Evolutionary conservation across 371 early-diverging fungal species (phyloP).

Genomic region (Mucor circinelloides): DNA sequence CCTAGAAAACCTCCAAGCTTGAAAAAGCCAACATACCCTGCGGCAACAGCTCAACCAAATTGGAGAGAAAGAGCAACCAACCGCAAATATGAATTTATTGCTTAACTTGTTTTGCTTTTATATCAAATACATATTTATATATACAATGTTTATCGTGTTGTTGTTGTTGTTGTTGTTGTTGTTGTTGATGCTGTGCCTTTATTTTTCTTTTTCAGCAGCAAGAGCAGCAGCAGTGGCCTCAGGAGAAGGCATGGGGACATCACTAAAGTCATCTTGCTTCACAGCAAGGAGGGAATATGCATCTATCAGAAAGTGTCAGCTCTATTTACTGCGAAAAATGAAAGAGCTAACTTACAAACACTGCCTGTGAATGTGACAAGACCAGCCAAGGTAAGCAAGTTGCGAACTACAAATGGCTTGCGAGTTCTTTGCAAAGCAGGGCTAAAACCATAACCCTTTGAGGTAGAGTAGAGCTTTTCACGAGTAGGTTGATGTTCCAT

Average conservation of each 20-base stretch:
- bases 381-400: slow-evolving; percentile 47
- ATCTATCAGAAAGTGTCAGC: slow-evolving; percentile 24
- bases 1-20: slow-evolving; percentile 29
- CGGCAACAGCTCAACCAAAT: slow-evolving; percentile 25
- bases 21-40: slow-evolving; percentile 19
- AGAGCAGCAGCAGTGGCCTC: slow-evolving; percentile 39
- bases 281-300: slow-evolving; percentile 60
- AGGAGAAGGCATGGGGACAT: slow-evolving; percentile 50
- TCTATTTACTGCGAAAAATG: neutral
- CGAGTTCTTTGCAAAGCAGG: slow-evolving; percentile 62
- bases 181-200: neutral
- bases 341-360: slow-evolving; percentile 46
- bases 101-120: neutral
- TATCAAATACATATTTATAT: slow-evolving; percentile 1
- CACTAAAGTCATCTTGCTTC: slow-evolving; percentile 64
- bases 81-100: slow-evolving; percentile 12
- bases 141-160: neutral
- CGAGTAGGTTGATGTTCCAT: slow-evolving; percentile 34
- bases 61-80: slow-evolving; percentile 21
- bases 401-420: slow-evolving; percentile 49
- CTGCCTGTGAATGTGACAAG: slow-evolving; percentile 54
- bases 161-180: neutral
- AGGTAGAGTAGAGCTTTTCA: slow-evolving; percentile 50
- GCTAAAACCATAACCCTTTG: slow-evolving; percentile 53
- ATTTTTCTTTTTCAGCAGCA: slow-evolving; percentile 26